A percentile compares a stretch with the other conserved stretches of the same genome.
Evolutionary conservation across 2,329 filamentous ascomycete species (phyloP).

Genomic region (Botrytis elliptica): DNA sequence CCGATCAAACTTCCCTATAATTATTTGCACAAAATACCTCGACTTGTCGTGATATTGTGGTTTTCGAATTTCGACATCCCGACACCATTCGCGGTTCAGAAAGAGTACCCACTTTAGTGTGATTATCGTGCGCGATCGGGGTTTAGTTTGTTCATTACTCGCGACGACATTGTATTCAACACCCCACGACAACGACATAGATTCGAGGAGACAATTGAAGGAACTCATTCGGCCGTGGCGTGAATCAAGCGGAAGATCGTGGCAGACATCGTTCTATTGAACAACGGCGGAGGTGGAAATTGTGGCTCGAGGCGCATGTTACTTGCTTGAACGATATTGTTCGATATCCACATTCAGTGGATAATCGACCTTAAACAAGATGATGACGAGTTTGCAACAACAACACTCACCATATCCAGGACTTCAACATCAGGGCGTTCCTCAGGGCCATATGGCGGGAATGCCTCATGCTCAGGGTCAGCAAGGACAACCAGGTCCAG

Average conservation of each 20-base stretch:
- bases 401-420: constrained; percentile 69
- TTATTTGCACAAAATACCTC: constrained; percentile 5
- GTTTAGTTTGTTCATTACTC: constrained; percentile 33
- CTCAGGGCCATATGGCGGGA: constrained; percentile 53
- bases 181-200: constrained; percentile 15
- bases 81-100: constrained; percentile 19
- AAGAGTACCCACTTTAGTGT: constrained; percentile 21
- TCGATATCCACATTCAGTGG: constrained; percentile 60
- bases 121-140: constrained; percentile 24
- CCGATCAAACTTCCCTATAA: background rate
- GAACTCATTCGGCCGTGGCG: background rate
- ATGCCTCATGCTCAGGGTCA: constrained; percentile 62
- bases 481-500: constrained; percentile 60
- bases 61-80: constrained; percentile 22
- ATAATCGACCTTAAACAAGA: constrained; percentile 48
- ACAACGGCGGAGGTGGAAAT: constrained; percentile 44
- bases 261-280: constrained; percentile 43
- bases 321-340: constrained; percentile 35
- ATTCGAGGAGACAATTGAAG: constrained; percentile 23
- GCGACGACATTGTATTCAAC: constrained; percentile 25
- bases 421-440: constrained; percentile 71
- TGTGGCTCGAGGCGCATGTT: constrained; percentile 33
- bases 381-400: constrained; percentile 70
- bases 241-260: constrained; percentile 28
- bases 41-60: constrained; percentile 16